A percentile compares a stretch with the other conserved stretches of the same genome.
These are phyloP conservation scores for Colletotrichum sansevieriae DNA, from an alignment of 2,329 filamentous ascomycete species.

Conservation along the genomic window DNA sequence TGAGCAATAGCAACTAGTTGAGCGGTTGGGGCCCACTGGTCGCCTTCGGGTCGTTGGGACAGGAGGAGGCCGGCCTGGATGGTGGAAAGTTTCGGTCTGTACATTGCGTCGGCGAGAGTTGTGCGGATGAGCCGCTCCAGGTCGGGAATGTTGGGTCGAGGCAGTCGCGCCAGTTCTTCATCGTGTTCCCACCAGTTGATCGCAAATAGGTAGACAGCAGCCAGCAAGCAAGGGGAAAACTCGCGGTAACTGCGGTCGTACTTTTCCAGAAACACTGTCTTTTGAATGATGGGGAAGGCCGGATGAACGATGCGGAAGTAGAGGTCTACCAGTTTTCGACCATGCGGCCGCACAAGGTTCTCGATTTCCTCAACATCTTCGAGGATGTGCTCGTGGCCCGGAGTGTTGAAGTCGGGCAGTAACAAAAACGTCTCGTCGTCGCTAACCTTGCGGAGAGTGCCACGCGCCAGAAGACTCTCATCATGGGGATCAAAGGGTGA, in stretches of 20 bases:
- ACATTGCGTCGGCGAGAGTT: slow-evolving; percentile 81
- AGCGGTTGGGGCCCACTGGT: slow-evolving; percentile 87
- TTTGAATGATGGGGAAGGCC: slow-evolving; percentile 85
- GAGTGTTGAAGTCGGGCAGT: slow-evolving; percentile 79
- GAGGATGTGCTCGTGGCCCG: slow-evolving; percentile 77
- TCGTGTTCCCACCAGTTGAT: slow-evolving; percentile 90
- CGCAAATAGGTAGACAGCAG: slow-evolving; percentile 86
- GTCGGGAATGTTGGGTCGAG: slow-evolving; percentile 78
- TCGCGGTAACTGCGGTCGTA: slow-evolving; percentile 79
- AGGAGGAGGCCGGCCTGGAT: slow-evolving; percentile 82
- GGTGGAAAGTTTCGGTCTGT: slow-evolving; percentile 84
- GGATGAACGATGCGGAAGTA: slow-evolving; percentile 88
- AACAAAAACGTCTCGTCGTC: slow-evolving; percentile 84
- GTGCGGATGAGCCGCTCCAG: slow-evolving; percentile 81
- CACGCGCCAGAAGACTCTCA: slow-evolving; percentile 79
- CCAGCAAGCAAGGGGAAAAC: slow-evolving; percentile 81
- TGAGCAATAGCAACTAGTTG: slow-evolving; percentile 89
- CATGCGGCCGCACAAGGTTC: slow-evolving; percentile 80
- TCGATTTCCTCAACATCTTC: slow-evolving; percentile 81
- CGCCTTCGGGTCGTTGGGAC: slow-evolving; percentile 80
- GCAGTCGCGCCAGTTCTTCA: slow-evolving; percentile 72
- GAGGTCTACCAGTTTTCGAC: slow-evolving; percentile 80
- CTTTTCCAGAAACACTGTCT: slow-evolving; percentile 82
- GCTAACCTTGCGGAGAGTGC: slow-evolving; percentile 80
- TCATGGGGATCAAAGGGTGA: slow-evolving; percentile 85